Conservation (phyloP, 306 rosid genomes). For the Leucaena leucocephala region DNA sequence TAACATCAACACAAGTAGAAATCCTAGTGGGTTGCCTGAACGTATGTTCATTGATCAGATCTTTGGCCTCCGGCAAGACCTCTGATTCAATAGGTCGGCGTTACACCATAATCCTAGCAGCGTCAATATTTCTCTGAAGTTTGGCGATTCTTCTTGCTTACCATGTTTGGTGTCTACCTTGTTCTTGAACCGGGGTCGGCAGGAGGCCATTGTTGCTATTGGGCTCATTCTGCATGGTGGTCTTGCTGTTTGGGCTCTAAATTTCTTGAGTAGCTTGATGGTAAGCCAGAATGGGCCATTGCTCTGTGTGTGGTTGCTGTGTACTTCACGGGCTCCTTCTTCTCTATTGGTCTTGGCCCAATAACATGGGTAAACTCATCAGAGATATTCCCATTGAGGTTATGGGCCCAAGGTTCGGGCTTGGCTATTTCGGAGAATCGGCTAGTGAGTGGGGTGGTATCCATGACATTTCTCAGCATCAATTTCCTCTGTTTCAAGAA, state of each 20-base stretch:
- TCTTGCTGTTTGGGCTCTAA: conserved; percentile 63
- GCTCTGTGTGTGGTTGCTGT: conserved; percentile 56
- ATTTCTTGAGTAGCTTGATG: conserved; percentile 36
- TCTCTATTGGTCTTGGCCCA: conserved; percentile 92
- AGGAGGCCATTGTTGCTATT: conserved; percentile 73
- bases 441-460: conserved; percentile 68
- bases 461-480: conserved; percentile 71
- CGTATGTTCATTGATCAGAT: conserved; percentile 69
- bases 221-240: conserved; percentile 66
- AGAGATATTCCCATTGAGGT: conserved; percentile 69
- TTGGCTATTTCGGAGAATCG: conserved; percentile 75
- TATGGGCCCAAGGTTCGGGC: conserved; percentile 74
- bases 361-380: conserved; percentile 84
- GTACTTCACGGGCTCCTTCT: conserved; percentile 65
- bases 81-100: conserved; percentile 78
- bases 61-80: conserved; percentile 74
- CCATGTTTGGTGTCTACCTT: conserved; percentile 60
- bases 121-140: conserved; percentile 69
- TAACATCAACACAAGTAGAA: conserved; percentile 67
- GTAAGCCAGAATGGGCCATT: conserved; percentile 60
- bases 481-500: conserved; percentile 63
- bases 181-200: conserved; percentile 61
- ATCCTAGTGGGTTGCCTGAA: conserved; percentile 71
- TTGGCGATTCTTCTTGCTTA: too few relatives aligned
- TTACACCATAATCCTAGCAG: conserved; percentile 66